Conservation (phyloP, 345 rosid genomes). For the Arabidopsis suecica region DNA sequence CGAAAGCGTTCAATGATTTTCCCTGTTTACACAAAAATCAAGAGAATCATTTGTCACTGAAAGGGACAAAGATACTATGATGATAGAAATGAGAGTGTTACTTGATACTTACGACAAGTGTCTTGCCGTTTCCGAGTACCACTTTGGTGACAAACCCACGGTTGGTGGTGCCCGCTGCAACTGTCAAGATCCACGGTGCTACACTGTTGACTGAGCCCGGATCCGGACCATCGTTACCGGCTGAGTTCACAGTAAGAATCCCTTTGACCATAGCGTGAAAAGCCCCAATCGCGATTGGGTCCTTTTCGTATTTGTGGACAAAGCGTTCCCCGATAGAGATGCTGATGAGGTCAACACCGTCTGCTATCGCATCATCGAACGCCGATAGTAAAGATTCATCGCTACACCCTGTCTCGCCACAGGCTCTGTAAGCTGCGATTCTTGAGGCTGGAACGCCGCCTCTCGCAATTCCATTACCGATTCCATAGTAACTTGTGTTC, state of each 20-base stretch:
- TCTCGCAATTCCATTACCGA: conserved; percentile 55
- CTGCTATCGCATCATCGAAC: conserved; percentile 74
- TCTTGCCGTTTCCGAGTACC: conserved; percentile 51
- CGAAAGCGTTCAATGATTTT: conserved; percentile 41
- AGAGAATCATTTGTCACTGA: not conserved
- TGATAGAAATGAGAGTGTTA: not conserved
- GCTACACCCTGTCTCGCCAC: not conserved
- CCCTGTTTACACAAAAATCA: conserved; percentile 40
- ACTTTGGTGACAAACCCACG: conserved; percentile 45
- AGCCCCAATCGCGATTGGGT: conserved; percentile 49
- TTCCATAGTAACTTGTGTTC: conserved; percentile 46
- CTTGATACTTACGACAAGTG: conserved; percentile 47
- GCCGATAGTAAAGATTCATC: conserved; percentile 42
- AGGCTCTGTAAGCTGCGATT: conserved; percentile 55
- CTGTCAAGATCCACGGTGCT: conserved; percentile 59
- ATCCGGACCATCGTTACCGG: conserved; percentile 43
- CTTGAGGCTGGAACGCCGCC: conserved; percentile 62
- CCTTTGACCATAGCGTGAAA: conserved; percentile 64
- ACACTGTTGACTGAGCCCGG: not conserved
- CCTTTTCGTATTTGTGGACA: not conserved
- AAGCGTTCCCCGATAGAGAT: conserved; percentile 23
- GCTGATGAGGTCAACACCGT: conserved; percentile 59
- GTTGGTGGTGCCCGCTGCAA: conserved; percentile 59
- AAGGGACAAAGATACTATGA: conserved; percentile 3
- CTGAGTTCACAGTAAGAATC: conserved; percentile 52